phyloP scores from a whole-genome alignment of 805 yeast genomes.

The Pichia sporocuriosa region DNA sequence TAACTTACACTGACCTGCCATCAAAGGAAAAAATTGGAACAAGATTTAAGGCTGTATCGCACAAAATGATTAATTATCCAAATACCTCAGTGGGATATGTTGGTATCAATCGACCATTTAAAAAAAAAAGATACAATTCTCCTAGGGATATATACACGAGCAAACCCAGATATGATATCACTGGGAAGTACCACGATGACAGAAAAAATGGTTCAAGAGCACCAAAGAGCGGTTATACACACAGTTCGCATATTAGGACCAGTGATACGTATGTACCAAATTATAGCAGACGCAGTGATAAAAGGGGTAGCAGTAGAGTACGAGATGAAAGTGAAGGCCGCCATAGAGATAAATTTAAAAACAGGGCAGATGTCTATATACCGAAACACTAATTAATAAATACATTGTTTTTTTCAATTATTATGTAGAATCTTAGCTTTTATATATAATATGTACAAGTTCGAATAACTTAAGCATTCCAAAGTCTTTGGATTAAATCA shows the following conservation, averaged over 20 bases:
- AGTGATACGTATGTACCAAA: conserved; percentile 1
- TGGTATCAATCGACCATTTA: too few species aligned
- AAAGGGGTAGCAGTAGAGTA: not conserved
- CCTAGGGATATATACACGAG: too few species aligned
- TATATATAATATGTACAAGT: not conserved
- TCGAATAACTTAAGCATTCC: conserved; percentile 38
- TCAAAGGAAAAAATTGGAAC: conserved; percentile 26
- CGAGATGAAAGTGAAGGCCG: too few species aligned
- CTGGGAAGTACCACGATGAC: too few species aligned
- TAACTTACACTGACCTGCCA: conserved; percentile 31
- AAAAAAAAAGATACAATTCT: too few species aligned
- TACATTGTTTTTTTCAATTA: not conserved
- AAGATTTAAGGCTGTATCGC: conserved; percentile 26
- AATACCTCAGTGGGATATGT: conserved; percentile 28
- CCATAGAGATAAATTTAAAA: too few species aligned
- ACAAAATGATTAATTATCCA: conserved; percentile 30
- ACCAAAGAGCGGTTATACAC: not conserved
- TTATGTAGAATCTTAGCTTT: not conserved
- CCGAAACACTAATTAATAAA: not conserved
- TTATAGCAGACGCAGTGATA: not conserved
- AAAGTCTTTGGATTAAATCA: conserved; percentile 54
- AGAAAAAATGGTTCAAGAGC: not conserved
- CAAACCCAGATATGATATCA: not conserved
- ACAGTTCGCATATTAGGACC: not conserved
- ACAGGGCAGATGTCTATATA: not conserved